A percentile compares a stretch with the other conserved stretches of the same genome.
Evolutionary conservation across 352 stramenopile species (phyloP).

Genomic region (Globisporangium solare): DNA sequence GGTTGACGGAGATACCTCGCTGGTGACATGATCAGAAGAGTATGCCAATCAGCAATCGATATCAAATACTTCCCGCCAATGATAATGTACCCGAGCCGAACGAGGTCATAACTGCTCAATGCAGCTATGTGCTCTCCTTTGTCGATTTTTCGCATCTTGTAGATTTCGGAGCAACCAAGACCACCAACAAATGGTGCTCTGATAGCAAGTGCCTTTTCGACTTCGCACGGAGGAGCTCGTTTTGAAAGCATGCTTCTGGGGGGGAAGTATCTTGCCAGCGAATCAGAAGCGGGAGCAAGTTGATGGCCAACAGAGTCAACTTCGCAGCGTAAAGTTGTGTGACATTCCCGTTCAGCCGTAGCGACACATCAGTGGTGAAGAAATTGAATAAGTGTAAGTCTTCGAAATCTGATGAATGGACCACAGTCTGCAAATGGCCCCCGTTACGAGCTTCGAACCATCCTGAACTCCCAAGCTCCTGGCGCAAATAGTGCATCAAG

Average conservation of each 20-base stretch:
- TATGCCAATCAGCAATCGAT: slow-evolving; percentile 20
- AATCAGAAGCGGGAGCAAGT: slow-evolving; percentile 10
- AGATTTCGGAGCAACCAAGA: slow-evolving; percentile 5
- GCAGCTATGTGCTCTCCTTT: background rate
- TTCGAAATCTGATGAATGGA: slow-evolving; percentile 13
- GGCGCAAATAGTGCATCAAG: slow-evolving; percentile 18
- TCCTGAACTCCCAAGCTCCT: background rate
- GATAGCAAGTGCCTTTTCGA: slow-evolving; percentile 13
- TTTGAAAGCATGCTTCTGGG: slow-evolving; percentile 1
- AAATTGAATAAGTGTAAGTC: slow-evolving; percentile 4
- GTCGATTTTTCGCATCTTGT: background rate
- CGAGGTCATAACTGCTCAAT: slow-evolving; percentile 14
- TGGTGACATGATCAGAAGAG: slow-evolving; percentile 18
- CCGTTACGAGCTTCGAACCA: slow-evolving; percentile 8
- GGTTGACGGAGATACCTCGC: slow-evolving; percentile 13
- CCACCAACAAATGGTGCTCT: slow-evolving; percentile 11
- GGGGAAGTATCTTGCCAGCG: slow-evolving; percentile 6
- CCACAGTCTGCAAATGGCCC: background rate
- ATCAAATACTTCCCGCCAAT: slow-evolving; percentile 13
- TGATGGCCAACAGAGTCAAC: slow-evolving; percentile 11
- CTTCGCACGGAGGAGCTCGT: background rate
- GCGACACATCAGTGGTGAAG: slow-evolving; percentile 2
- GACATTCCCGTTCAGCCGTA: slow-evolving; percentile 14
- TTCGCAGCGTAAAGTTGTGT: slow-evolving; percentile 9
- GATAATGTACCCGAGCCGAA: slow-evolving; percentile 16